phyloP scores from a whole-genome alignment of 73 alveolate genomes.

The Paramecium octaurelia region DNA sequence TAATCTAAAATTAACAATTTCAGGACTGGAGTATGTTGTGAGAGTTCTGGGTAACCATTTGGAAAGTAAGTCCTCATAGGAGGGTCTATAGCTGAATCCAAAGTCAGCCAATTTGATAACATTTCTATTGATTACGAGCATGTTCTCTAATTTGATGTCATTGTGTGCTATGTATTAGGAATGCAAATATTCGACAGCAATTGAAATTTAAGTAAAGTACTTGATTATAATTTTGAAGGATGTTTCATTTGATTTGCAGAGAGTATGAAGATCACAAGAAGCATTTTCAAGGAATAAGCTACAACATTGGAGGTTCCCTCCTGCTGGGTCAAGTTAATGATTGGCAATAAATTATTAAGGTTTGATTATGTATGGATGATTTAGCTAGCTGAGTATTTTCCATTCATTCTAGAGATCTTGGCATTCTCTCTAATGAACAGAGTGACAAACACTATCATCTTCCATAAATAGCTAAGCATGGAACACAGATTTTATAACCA shows the following conservation, averaged over 20 bases:
- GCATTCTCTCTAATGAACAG: constrained; percentile 28
- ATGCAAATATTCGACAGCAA: constrained; percentile 33
- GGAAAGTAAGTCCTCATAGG: background rate
- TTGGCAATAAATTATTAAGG: background rate
- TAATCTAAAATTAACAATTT: constrained; percentile 3
- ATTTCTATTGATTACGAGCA: background rate
- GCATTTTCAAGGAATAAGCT: constrained; percentile 35
- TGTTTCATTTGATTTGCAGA: constrained; percentile 23
- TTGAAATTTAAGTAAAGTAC: constrained; percentile 11
- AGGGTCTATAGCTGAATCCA: constrained; percentile 12
- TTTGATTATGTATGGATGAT: constrained; percentile 38
- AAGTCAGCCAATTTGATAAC: constrained; percentile 33
- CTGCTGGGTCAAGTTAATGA: background rate
- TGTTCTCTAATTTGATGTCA: constrained; percentile 45
- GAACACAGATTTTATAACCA: constrained; percentile 30
- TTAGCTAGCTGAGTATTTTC: constrained; percentile 3
- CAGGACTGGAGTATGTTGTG: constrained; percentile 8
- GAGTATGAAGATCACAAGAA: constrained; percentile 16
- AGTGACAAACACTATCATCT: background rate
- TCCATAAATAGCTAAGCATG: constrained; percentile 11
- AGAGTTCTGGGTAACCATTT: constrained; percentile 46
- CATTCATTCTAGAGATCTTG: constrained; percentile 36
- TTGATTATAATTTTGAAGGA: background rate
- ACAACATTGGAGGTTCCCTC: background rate
- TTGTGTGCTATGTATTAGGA: constrained; percentile 22